Base-by-base conservation (phyloP, 805 yeast species). In the Wickerhamomyces sydowiorum region DNA sequence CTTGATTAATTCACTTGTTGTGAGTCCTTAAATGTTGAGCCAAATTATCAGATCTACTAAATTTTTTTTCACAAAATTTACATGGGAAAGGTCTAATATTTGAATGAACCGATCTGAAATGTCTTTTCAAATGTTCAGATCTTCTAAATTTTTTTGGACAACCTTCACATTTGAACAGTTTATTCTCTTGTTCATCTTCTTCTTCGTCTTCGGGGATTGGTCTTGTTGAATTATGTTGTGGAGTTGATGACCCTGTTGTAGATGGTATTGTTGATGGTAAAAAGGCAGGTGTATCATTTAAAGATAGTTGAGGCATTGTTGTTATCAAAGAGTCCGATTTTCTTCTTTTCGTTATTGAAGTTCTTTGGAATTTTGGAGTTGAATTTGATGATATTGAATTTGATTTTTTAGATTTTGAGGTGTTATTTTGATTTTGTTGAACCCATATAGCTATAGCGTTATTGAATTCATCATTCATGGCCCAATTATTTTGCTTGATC, bases 71-170 rank as follows among this genome's bases (percentile, higher is more conserved):
- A 54, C 88, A 82, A 30, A 73, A 69, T 19, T 67, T 64, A 53
- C 88, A 82, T 38, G 71, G 75, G 59, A 70, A 80, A 0, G 88
- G 91, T 61, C 82, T 82, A 43, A 79, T 84, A 41, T 80, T 72
- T 29, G 84, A 78, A 55, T 84, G 91, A 46, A 84, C 67, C 2
- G 88, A 80, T 46, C 89, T 66, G 52, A 80, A 72, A 53, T 84
- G 91, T 47, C 91, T 70, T 53, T 82, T 82, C 52, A 84, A 65
- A 59, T 84, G 91, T 54, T 84, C 91, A 52, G 80, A 85, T 47
- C 91, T 70, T 55, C 82, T 78, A 62, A 84, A 84, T 27, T 70
- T 59, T 47, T 88, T 71, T 31, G 75, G 69, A 60, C 91, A 83
- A 50, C 70, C 71, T 28, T 73, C 74, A 57, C 90, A 83, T 38